Evolutionary conservation across 768 basidiomycete genomes (phyloP).

Genomic region (Saitozyma podzolica): DNA sequence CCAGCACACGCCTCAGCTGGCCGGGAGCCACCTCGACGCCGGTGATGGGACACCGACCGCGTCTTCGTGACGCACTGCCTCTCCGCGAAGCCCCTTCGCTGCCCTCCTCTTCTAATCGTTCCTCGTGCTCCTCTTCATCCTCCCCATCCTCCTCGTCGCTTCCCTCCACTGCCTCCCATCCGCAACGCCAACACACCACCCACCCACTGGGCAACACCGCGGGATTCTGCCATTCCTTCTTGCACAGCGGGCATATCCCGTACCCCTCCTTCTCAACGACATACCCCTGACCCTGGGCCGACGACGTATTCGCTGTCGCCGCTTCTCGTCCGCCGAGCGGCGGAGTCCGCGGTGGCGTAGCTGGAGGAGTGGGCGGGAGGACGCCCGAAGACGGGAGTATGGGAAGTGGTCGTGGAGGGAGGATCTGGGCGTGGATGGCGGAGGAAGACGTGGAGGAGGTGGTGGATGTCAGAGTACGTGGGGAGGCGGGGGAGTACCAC

Average conservation of each 20-base stretch:
- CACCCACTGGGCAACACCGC: conserved; percentile 89
- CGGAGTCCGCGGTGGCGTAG: conserved; percentile 9
- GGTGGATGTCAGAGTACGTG: conserved; percentile 69
- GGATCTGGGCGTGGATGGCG: conserved; percentile 58
- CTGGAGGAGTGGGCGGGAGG: conserved; percentile 27
- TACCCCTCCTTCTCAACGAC: conserved; percentile 65
- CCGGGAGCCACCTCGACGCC: conserved; percentile 71
- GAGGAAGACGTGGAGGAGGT: conserved; percentile 60
- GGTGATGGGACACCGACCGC: conserved; percentile 80
- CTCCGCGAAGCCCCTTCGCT: background rate
- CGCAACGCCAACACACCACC: conserved; percentile 92
- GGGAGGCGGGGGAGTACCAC: conserved; percentile 97
- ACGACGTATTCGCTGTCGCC: conserved; percentile 8
- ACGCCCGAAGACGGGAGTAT: conserved; percentile 61
- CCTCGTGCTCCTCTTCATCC: conserved; percentile 11
- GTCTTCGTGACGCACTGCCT: background rate
- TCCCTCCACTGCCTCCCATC: conserved; percentile 75
- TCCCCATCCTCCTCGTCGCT: conserved; percentile 30
- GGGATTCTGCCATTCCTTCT: conserved; percentile 71
- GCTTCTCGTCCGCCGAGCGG: conserved; percentile 4
- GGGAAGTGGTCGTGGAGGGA: conserved; percentile 71
- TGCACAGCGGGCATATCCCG: conserved; percentile 84
- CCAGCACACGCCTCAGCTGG: conserved; percentile 82
- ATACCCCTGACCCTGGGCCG: conserved; percentile 57
- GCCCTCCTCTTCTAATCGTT: conserved; percentile 51